phyloP scores from a whole-genome alignment of 2,329 filamentous ascomycete genomes.

The Pezizomycotina sp. region DNA sequence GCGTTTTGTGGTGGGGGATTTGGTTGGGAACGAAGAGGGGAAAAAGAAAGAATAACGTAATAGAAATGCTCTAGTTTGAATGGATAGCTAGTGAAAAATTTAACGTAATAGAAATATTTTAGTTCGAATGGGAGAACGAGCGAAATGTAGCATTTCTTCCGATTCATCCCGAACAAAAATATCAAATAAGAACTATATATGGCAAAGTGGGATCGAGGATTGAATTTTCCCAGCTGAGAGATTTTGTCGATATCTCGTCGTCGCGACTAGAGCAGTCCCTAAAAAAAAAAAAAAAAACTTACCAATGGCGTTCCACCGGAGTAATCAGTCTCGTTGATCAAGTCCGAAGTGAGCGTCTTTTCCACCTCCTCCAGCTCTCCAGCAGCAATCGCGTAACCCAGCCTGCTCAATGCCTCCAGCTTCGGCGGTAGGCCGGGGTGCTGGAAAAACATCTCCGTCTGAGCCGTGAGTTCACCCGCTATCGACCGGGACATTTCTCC shows the following conservation, averaged over 20 bases:
- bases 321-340: slow-evolving; percentile 29
- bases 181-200: slow-evolving; percentile 4
- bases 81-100: neutral
- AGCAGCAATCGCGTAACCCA: slow-evolving; percentile 64
- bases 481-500: slow-evolving; percentile 57
- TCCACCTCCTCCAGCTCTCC: slow-evolving; percentile 41
- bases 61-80: slow-evolving; percentile 2
- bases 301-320: slow-evolving; percentile 29
- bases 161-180: neutral
- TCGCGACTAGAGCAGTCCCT: no score
- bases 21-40: slow-evolving; percentile 6
- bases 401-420: slow-evolving; percentile 51
- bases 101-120: neutral
- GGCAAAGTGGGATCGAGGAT: neutral
- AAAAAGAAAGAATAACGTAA: slow-evolving; percentile 13
- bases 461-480: slow-evolving; percentile 72
- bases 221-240: no score
- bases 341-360: slow-evolving; percentile 25
- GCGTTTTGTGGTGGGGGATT: slow-evolving; percentile 1
- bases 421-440: slow-evolving; percentile 48
- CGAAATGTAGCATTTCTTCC: neutral
- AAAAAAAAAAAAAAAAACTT: slow-evolving; percentile 17
- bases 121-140: neutral
- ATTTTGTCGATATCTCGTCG: no score
- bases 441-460: slow-evolving; percentile 53